Evolutionary conservation across 306 rosid genomes (phyloP), one percentile per base, ranked within the genome.

Genomic region (Fragaria iinumae): DNA sequence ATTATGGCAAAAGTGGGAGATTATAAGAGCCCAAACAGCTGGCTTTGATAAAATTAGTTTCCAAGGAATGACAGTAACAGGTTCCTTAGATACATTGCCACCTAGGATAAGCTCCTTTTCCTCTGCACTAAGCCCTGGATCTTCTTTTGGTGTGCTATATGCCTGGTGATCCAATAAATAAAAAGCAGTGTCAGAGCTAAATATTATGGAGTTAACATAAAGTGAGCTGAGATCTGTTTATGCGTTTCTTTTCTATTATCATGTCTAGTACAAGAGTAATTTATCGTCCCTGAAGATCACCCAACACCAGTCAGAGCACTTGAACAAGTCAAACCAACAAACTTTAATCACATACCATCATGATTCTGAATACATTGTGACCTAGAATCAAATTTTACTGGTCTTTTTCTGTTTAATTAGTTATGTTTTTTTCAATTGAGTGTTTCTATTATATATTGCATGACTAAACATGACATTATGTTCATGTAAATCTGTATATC

Each of bases 1-100:
- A 83, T 91, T 94, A 75, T 91, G 98, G 82, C 97, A 94, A 77
- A 91, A 91, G 77, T 91, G 98, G 82, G 95, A 90, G 72, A 94
- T 76, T 72, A 94, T 91, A 80, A 94, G 94, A 80, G 98, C 98
- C 98, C 97, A 94, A 62, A 94, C 98, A 80, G 98, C 94, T 84
- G 97, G 84, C 79, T 94, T 94, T 27, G 98, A 94, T 76, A 91
- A 85, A 80, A 94, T 94, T 82, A 90, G 84, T 81, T 89, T 89
- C 98, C 98, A 94, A 59, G 98, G 98, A 84, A 94, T 94, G 63
- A 83, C 87, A 21, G 87, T 27, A 72, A 94, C 98, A 23, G 93
- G 90, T 83, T 94, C 98, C 86, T 84, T 90, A 23, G 97, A 86
- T 64, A 75, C 52, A 47, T 69, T 86, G 71, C 96, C 95, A 79